Evolutionary conservation across 2,329 filamentous ascomycete genomes (phyloP), one percentile per base, ranked within the genome.

Genomic region (Colletotrichum eleusines): DNA sequence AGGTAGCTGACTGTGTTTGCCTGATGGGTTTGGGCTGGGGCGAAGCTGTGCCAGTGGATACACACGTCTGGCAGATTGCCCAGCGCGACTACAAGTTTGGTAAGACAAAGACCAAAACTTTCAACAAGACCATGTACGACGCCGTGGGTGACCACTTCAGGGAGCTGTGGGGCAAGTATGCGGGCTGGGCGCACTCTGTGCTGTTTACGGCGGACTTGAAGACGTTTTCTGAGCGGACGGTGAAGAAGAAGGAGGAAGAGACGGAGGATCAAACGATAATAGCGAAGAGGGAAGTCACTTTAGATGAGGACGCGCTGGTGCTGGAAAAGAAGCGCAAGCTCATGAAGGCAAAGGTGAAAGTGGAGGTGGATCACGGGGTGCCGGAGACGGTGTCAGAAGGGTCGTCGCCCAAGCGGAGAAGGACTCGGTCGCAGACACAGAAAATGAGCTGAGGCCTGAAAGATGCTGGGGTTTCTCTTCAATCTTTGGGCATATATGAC

Each of bases 31-130:
- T 99, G 18, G 95, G 95, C 35, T 99, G 97, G 95, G 92, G 92
- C 40, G 95, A 98, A 81, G 91, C 95, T 3, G 95, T 99, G 1
- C 96, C 96, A 0, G 93, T 99, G 40, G 96, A 99, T 80, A 99
- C 97, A 1, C 97, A 99, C 81, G 94, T 99, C 16, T 98, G 95
- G 95, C 95, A 98, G 83, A 98, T 99, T 77, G 97, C 96, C 0
- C 94, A 97, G 79, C 88, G 96, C 63, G 96, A 99, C 80, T 99
- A 99, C 82, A 94, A 91, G 70, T 97, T 99, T 76, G 93, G 94
- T 8, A 93, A 91, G 76, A 89, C 88, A 20, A 96, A 95, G 77
- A 92, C 81, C 72, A 95, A 94, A 77, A 95, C 94, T 57, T 86
- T 99, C 73, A 98, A 92, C 18, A 97, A 97, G 78, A 88, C 87